Evolutionary conservation across 164 flowering plant species (phyloP).

Genomic region (Aristolochia contorta): DNA sequence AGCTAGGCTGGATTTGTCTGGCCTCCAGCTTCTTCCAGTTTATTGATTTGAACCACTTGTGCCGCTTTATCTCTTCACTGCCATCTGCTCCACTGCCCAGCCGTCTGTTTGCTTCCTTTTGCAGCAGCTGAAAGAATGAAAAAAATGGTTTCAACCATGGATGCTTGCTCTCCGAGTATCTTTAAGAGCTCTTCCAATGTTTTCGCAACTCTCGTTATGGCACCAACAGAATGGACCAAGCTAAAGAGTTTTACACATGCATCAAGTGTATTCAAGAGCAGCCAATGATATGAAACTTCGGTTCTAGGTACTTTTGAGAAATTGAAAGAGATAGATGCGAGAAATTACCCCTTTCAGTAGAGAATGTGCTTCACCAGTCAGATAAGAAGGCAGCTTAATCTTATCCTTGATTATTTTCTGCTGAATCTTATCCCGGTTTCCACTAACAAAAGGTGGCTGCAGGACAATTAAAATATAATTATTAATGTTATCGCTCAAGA

Average conservation of each 20-base stretch:
- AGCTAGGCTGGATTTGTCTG: conserved; percentile 61
- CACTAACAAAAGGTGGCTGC: conserved; percentile 76
- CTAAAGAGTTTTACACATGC: too few species aligned
- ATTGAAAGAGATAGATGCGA: background rate
- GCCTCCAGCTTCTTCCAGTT: conserved; percentile 86
- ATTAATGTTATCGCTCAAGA: background rate
- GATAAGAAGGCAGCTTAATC: conserved; percentile 66
- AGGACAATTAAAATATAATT: conserved; percentile 5
- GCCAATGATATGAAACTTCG: too few species aligned
- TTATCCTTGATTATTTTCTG: conserved; percentile 84
- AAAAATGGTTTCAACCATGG: background rate
- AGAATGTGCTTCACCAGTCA: conserved; percentile 85
- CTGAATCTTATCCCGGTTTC: conserved; percentile 71
- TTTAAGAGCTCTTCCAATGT: too few species aligned
- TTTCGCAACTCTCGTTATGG: too few species aligned
- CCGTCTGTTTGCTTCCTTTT: conserved; percentile 69
- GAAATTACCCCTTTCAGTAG: conserved; percentile 67
- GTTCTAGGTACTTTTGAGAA: background rate
- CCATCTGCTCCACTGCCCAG: conserved; percentile 68
- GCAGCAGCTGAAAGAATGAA: conserved; percentile 43
- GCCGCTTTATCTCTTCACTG: conserved; percentile 62
- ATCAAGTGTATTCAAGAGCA: too few species aligned
- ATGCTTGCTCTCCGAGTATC: too few species aligned
- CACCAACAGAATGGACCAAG: too few species aligned
- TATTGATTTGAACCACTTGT: conserved; percentile 82